These are phyloP conservation scores for Daedaleopsis sinensis DNA, from an alignment of 768 basidiomycete species.

Conservation along the genomic window DNA sequence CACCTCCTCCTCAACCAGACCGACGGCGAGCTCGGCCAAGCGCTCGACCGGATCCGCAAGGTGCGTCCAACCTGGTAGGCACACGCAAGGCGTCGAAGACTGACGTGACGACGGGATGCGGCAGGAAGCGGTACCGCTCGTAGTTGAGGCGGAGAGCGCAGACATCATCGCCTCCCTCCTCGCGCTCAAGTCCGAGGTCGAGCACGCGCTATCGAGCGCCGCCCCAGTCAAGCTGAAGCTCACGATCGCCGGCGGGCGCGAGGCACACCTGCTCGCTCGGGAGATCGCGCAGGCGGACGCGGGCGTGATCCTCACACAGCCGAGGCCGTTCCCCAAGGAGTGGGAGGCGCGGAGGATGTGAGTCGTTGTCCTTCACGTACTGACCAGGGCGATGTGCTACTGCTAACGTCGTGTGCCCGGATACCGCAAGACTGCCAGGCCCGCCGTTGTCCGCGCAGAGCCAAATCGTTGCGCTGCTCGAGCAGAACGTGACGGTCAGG, in stretches of 20 bases:
- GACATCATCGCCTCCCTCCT: constrained; percentile 73
- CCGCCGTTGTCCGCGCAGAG: constrained; percentile 69
- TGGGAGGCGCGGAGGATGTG: constrained; percentile 76
- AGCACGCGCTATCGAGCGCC: constrained; percentile 35
- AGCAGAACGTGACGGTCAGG: constrained; percentile 73
- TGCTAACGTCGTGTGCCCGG: too few species aligned
- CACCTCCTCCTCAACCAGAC: constrained; percentile 46
- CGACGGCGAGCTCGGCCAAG: constrained; percentile 42
- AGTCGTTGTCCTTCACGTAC: constrained; percentile 22
- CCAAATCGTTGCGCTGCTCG: constrained; percentile 62
- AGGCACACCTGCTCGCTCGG: constrained; percentile 73
- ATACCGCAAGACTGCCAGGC: constrained; percentile 58
- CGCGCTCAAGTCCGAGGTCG: constrained; percentile 63
- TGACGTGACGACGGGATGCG: too few species aligned
- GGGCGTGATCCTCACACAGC: constrained; percentile 70
- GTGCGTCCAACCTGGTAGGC: too few species aligned
- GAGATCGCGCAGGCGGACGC: constrained; percentile 68
- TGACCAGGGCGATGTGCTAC: too few species aligned
- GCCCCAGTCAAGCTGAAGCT: constrained; percentile 43
- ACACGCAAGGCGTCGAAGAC: too few species aligned
- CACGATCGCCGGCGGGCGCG: constrained; percentile 59
- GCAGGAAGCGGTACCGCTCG: constrained; percentile 60
- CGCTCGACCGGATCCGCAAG: constrained; percentile 47
- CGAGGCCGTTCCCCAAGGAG: constrained; percentile 66
- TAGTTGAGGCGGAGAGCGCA: constrained; percentile 65